These are phyloP conservation scores for Emericellopsis atlantica DNA, from an alignment of 2,329 filamentous ascomycete genomes.

Conservation along the genomic window DNA sequence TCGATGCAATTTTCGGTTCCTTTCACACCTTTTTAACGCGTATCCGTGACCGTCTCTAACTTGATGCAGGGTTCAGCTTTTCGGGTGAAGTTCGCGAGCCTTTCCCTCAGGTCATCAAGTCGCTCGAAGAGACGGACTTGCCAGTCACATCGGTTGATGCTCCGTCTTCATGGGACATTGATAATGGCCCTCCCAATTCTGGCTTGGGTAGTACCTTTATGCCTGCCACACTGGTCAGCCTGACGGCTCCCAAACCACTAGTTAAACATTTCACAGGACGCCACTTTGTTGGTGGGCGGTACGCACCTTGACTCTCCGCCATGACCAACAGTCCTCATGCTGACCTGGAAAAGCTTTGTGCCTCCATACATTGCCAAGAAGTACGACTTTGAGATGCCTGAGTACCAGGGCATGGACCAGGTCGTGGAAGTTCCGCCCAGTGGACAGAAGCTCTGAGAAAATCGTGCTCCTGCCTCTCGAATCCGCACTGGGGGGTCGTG, in stretches of 20 bases:
- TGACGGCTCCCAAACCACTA: slow-evolving; percentile 89
- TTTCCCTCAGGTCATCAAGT: slow-evolving; percentile 69
- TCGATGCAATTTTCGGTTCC: slow-evolving; percentile 87
- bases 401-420: slow-evolving; percentile 80
- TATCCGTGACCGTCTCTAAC: not conserved
- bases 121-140: slow-evolving; percentile 58
- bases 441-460: slow-evolving; percentile 37
- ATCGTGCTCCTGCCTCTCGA: not conserved
- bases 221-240: slow-evolving; percentile 68
- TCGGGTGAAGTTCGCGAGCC: slow-evolving; percentile 85
- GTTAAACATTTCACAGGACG: slow-evolving; percentile 73
- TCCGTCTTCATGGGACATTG: slow-evolving; percentile 90
- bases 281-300: slow-evolving; percentile 85
- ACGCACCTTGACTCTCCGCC: slow-evolving; percentile 15
- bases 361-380: slow-evolving; percentile 66
- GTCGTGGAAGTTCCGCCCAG: slow-evolving; percentile 58
- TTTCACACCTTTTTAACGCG: slow-evolving; percentile 4
- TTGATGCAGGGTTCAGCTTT: slow-evolving; percentile 67
- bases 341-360: slow-evolving; percentile 51
- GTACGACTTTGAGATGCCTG: slow-evolving; percentile 72
- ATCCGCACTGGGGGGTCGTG: not conserved
- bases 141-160: slow-evolving; percentile 85
- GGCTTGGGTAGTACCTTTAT: slow-evolving; percentile 72
- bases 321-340: slow-evolving; percentile 3
- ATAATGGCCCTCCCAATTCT: slow-evolving; percentile 64